These are phyloP conservation scores for Gossypium gossypioides DNA, from an alignment of 441 rosid genomes.

Conservation along the genomic window DNA sequence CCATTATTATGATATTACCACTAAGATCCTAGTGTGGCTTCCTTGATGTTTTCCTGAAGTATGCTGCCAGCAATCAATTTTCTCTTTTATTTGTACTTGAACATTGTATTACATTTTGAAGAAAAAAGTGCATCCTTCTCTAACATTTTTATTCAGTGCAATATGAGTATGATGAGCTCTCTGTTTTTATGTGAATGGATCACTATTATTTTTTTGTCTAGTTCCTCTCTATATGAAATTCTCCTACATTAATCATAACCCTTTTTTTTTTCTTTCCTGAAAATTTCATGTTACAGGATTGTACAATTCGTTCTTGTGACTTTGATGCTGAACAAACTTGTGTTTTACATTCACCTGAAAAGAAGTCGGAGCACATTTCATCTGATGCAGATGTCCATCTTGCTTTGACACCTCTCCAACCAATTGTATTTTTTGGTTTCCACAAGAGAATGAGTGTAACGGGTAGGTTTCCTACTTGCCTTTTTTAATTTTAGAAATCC, in stretches of 20 bases:
- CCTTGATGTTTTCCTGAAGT: not conserved
- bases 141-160: not conserved
- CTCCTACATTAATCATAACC: not conserved
- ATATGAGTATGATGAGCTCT: not conserved
- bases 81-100: not conserved
- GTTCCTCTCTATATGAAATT: not conserved
- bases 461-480: slow-evolving; percentile 35
- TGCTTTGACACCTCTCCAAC: slow-evolving; percentile 92
- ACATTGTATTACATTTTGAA: not conserved
- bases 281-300: slow-evolving; percentile 47
- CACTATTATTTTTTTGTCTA: not conserved
- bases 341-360: slow-evolving; percentile 95
- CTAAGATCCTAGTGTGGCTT: not conserved
- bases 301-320: slow-evolving; percentile 93
- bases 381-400: slow-evolving; percentile 81
- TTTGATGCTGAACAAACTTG: slow-evolving; percentile 90
- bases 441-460: slow-evolving; percentile 93
- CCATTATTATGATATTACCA: not conserved
- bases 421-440: slow-evolving; percentile 95
- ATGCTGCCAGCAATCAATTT: not conserved
- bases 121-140: not conserved
- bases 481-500: not conserved
- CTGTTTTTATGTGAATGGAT: not conserved
- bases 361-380: slow-evolving; percentile 69
- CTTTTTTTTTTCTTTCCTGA: not conserved